phyloP scores from a whole-genome alignment of 768 basidiomycete genomes.

The Trametes cubensis region DNA sequence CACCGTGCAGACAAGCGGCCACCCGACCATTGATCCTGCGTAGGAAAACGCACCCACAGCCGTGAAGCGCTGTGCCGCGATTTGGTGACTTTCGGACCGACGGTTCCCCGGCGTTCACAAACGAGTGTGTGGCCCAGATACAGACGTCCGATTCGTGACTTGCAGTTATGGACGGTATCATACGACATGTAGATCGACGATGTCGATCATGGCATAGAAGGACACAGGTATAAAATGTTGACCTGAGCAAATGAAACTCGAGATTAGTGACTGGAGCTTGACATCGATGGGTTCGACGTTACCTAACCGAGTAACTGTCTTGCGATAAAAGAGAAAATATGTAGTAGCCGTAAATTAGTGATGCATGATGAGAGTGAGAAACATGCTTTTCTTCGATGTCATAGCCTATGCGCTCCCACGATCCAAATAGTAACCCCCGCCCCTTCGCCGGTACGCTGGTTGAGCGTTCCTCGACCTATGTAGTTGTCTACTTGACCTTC shows the following conservation, averaged over 20 bases:
- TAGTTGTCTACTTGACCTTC: constrained; percentile 25
- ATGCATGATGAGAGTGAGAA: constrained; percentile 1
- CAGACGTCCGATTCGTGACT: background rate
- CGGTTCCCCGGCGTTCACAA: no score
- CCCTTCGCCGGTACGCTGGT: background rate
- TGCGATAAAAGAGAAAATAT: constrained; percentile 2
- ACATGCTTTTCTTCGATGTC: constrained; percentile 1
- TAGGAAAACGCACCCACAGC: no score
- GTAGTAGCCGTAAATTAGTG: constrained; percentile 8
- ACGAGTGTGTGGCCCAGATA: no score
- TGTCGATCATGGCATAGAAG: background rate
- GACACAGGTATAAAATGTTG: constrained; percentile 1
- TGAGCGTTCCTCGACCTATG: background rate
- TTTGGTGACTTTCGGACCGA: no score
- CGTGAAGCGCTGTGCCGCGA: no score
- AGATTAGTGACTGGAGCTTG: background rate
- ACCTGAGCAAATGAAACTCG: background rate
- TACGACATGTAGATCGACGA: background rate
- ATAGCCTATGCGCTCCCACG: background rate
- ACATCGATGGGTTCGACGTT: background rate
- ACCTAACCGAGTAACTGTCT: background rate
- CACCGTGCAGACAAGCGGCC: no score
- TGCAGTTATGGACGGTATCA: background rate
- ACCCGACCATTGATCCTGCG: no score
- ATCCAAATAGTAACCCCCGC: background rate